Percentiles rank a stretch among this genome's conserved stretches.
These are phyloP conservation scores for Vitis amurensis DNA, from an alignment of 164 flowering plant species.

Conservation along the genomic window DNA sequence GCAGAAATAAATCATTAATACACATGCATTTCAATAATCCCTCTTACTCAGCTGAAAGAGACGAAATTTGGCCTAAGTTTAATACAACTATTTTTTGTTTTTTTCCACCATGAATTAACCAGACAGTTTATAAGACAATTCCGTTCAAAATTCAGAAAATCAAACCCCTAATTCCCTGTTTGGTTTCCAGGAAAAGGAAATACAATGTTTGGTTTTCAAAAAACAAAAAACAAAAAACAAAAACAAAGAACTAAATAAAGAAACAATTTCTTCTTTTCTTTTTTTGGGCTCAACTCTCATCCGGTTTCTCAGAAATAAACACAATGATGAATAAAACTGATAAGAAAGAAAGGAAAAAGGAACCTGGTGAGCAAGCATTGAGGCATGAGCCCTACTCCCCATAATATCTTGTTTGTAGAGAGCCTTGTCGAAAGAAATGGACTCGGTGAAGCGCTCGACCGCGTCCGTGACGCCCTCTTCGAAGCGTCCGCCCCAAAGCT, in stretches of 20 bases:
- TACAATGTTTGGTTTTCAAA: no score
- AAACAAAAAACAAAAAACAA: no score
- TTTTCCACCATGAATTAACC: not conserved
- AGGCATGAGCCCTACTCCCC: slow-evolving; percentile 92
- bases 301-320: not conserved
- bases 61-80: not conserved
- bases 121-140: not conserved
- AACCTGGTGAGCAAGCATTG: slow-evolving; percentile 96
- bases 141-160: not conserved
- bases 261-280: not conserved
- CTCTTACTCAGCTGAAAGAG: no score
- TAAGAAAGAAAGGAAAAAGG: not conserved
- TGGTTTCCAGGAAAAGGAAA: not conserved
- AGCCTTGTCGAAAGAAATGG: slow-evolving; percentile 82
- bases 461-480: slow-evolving; percentile 83
- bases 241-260: no score
- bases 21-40: no score
- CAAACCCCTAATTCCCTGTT: not conserved
- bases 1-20: not conserved
- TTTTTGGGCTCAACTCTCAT: not conserved
- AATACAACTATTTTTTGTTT: not conserved
- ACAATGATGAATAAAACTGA: not conserved
- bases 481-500: slow-evolving; percentile 98
- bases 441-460: slow-evolving; percentile 96
- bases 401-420: slow-evolving; percentile 88